phyloP scores from a whole-genome alignment of 1,284 basidiomycete genomes.

The Testicularia cyperi region DNA sequence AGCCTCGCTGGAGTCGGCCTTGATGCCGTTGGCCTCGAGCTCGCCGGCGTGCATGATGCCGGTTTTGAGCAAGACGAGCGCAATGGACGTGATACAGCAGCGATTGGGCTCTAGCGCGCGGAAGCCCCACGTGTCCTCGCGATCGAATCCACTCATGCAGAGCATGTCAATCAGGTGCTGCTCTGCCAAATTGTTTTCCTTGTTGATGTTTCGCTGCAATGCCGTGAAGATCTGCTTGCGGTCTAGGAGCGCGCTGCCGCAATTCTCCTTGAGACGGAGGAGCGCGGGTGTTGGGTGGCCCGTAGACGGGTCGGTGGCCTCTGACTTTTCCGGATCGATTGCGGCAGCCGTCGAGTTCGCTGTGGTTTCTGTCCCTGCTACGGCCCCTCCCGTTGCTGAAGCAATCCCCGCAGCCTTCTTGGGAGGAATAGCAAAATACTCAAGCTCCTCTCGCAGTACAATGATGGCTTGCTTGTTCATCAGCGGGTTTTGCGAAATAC shows the following conservation, averaged over 20 bases:
- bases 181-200: conserved; percentile 98
- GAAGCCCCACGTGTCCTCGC: conserved; percentile 96
- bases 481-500: conserved; percentile 67
- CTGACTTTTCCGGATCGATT: conserved; percentile 15
- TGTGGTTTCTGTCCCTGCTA: no score
- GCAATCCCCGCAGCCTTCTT: conserved; percentile 12
- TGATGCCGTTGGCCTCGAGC: conserved; percentile 55
- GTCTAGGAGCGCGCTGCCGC: conserved; percentile 82
- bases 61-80: conserved; percentile 93
- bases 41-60: conserved; percentile 78
- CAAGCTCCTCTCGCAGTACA: conserved; percentile 93
- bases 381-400: no score
- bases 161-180: conserved; percentile 99
- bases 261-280: conserved; percentile 46
- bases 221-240: conserved; percentile 94
- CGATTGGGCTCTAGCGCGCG: conserved; percentile 90
- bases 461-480: conserved; percentile 97
- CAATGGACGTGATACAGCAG: conserved; percentile 97
- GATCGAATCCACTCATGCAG: conserved; percentile 97
- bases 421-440: conserved; percentile 89
- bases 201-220: conserved; percentile 95
- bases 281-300: conserved; percentile 76
- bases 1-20: conserved; percentile 5
- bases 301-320: conserved; percentile 64
- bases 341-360: background rate